These are phyloP conservation scores for Penicillium parvum DNA, from an alignment of 495 filamentous ascomycete species.

Conservation along the genomic window DNA sequence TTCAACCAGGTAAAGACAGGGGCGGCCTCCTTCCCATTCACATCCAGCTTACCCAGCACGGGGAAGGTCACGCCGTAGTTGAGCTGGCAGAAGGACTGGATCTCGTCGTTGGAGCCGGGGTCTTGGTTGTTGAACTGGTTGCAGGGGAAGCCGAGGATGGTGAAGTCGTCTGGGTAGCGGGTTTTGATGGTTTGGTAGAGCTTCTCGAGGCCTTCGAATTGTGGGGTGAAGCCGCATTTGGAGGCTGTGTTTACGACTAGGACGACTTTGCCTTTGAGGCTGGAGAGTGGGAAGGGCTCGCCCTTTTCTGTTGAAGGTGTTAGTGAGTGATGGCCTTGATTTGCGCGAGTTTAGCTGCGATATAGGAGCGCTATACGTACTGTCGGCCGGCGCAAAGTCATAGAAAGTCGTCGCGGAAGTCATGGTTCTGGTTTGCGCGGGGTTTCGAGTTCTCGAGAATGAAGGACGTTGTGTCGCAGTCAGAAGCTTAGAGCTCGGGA, in stretches of 20 bases:
- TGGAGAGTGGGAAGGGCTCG: slow-evolving; percentile 58
- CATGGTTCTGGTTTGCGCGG: slow-evolving; percentile 53
- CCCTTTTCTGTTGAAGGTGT: slow-evolving; percentile 61
- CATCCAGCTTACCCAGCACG: slow-evolving; percentile 83
- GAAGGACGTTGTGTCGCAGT: background rate
- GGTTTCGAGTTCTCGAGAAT: background rate
- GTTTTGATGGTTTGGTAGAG: slow-evolving; percentile 76
- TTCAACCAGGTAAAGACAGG: slow-evolving; percentile 90
- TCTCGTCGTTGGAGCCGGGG: slow-evolving; percentile 82
- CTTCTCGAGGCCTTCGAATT: slow-evolving; percentile 86
- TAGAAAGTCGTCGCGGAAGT: slow-evolving; percentile 84
- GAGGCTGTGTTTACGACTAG: slow-evolving; percentile 97
- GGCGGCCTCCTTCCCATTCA: slow-evolving; percentile 79
- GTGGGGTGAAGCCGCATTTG: slow-evolving; percentile 98
- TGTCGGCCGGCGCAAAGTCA: slow-evolving; percentile 83
- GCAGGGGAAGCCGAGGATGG: slow-evolving; percentile 93
- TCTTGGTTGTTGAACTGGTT: slow-evolving; percentile 96
- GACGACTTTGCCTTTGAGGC: slow-evolving; percentile 83
- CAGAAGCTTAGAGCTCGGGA: background rate
- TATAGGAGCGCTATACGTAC: slow-evolving; percentile 58
- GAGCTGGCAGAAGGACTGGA: slow-evolving; percentile 84
- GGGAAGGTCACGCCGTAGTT: slow-evolving; percentile 97
- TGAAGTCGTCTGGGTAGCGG: slow-evolving; percentile 68
- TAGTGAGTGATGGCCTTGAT: slow-evolving; percentile 15
- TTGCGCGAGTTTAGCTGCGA: background rate